Evolutionary conservation across 345 rosid genomes (phyloP).

Genomic region (Pugionium dolabratum): DNA sequence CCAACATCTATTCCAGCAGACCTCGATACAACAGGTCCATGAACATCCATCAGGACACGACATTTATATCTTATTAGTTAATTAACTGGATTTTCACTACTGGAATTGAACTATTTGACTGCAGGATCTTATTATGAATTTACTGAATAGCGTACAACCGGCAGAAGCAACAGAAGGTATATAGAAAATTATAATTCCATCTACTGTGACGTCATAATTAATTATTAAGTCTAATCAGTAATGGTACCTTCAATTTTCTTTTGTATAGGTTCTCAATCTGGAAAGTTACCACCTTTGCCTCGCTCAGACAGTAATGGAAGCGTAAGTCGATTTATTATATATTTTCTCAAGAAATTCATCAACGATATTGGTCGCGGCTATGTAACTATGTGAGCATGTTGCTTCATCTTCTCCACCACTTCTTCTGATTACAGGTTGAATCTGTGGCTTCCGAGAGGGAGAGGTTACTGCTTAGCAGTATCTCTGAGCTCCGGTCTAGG

Average conservation of each 20-base stretch:
- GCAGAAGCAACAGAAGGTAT: constrained; percentile 69
- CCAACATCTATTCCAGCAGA: constrained; percentile 90
- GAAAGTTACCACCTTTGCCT: constrained; percentile 82
- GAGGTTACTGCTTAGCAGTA: constrained; percentile 56
- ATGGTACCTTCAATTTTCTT: not conserved
- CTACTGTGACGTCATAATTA: constrained; percentile 6
- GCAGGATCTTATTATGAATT: constrained; percentile 74
- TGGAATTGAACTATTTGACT: constrained; percentile 22
- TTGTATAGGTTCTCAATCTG: constrained; percentile 68
- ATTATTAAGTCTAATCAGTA: not conserved
- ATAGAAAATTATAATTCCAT: constrained; percentile 27
- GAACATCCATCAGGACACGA: constrained; percentile 9
- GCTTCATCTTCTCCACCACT: not conserved
- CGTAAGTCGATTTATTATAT: constrained; percentile 45
- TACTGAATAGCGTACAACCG: constrained; percentile 69
- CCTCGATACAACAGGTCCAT: constrained; percentile 73
- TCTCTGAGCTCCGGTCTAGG: constrained; percentile 80
- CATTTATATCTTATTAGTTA: not conserved
- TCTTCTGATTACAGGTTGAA: constrained; percentile 55
- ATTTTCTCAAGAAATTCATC: not conserved
- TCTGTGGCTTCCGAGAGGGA: constrained; percentile 67
- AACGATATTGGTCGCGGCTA: constrained; percentile 10
- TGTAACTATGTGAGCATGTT: not conserved
- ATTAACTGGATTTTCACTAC: constrained; percentile 9
- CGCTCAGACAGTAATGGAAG: constrained; percentile 73